A percentile compares a stretch with the other conserved stretches of the same genome.
Conservation (phyloP, 176 grass and related monocot species). For the Musa schizocarpa region DNA sequence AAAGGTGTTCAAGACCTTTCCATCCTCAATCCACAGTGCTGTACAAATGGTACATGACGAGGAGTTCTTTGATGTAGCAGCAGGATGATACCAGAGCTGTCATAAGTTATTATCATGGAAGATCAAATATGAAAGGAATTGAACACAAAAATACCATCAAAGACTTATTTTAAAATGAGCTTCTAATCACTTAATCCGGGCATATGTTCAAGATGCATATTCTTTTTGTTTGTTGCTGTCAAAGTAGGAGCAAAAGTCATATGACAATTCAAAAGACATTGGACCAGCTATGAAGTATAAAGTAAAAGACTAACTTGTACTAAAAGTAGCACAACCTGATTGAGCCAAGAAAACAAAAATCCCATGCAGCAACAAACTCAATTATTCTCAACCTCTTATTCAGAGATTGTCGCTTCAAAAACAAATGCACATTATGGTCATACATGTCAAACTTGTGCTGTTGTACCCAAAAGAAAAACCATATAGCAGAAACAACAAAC, state of each 20-base stretch:
- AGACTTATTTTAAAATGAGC: constrained; percentile 60
- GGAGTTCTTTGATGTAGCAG: constrained; percentile 43
- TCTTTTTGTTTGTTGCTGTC: constrained; percentile 60
- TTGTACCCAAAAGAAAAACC: too few species aligned
- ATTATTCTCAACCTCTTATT: too few species aligned
- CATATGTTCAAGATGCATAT: constrained; percentile 87
- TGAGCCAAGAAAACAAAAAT: constrained; percentile 14
- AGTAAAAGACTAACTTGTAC: constrained; percentile 36
- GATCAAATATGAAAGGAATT: constrained; percentile 14
- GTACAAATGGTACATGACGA: constrained; percentile 32
- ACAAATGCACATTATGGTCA: too few species aligned
- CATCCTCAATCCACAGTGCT: constrained; percentile 62
- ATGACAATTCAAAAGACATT: constrained; percentile 30
- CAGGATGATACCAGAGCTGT: constrained; percentile 70
- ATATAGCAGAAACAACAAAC: too few species aligned
- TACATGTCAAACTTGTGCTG: too few species aligned
- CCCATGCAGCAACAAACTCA: too few species aligned
- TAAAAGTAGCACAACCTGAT: constrained; percentile 69
- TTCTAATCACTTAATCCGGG: constrained; percentile 67
- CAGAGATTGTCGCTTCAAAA: too few species aligned
- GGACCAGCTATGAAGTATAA: background rate
- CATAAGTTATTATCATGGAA: background rate
- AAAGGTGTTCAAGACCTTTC: constrained; percentile 43
- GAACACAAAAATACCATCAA: background rate
- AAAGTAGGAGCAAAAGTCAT: constrained; percentile 27